Evolutionary conservation across 2,329 filamentous ascomycete species (phyloP).

Genomic region (Mollisia scopiformis): DNA sequence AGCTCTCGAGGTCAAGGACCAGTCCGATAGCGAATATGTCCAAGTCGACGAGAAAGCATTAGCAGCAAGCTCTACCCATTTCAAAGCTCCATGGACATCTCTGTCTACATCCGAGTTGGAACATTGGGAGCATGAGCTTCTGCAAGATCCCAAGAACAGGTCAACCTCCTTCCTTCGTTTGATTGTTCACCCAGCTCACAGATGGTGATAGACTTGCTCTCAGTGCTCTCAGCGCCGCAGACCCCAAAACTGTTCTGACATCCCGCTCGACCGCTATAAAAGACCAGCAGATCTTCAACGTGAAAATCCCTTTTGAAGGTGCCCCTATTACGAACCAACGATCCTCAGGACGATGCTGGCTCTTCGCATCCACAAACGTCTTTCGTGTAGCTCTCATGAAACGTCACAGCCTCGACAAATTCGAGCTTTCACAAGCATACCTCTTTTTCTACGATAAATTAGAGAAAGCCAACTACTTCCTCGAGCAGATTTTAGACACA

Average conservation of each 20-base stretch:
- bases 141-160: slow-evolving; percentile 69
- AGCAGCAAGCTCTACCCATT: slow-evolving; percentile 36
- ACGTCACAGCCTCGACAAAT: slow-evolving; percentile 74
- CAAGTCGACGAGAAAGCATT: slow-evolving; percentile 48
- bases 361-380: slow-evolving; percentile 90
- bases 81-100: slow-evolving; percentile 35
- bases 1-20: slow-evolving; percentile 48
- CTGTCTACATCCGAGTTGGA: slow-evolving; percentile 55
- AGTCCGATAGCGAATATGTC: slow-evolving; percentile 48
- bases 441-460: slow-evolving; percentile 95
- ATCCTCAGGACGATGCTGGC: slow-evolving; percentile 83
- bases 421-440: slow-evolving; percentile 87
- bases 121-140: slow-evolving; percentile 63
- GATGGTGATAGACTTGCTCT: slow-evolving; percentile 68
- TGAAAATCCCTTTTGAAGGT: slow-evolving; percentile 81
- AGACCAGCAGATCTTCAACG: slow-evolving; percentile 81
- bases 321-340: slow-evolving; percentile 84
- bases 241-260: slow-evolving; percentile 67
- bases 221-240: slow-evolving; percentile 69
- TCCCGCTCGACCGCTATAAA: slow-evolving; percentile 64
- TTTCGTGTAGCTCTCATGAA: slow-evolving; percentile 90
- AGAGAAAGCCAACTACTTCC: slow-evolving; percentile 88
- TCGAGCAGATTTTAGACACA: slow-evolving; percentile 82
- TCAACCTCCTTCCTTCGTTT: slow-evolving; percentile 32
- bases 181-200: slow-evolving; percentile 1